A percentile compares a stretch with the other conserved stretches of the same genome.
Evolutionary conservation across 345 rosid genomes (phyloP).

Genomic region (Sisymbrium altissimum): DNA sequence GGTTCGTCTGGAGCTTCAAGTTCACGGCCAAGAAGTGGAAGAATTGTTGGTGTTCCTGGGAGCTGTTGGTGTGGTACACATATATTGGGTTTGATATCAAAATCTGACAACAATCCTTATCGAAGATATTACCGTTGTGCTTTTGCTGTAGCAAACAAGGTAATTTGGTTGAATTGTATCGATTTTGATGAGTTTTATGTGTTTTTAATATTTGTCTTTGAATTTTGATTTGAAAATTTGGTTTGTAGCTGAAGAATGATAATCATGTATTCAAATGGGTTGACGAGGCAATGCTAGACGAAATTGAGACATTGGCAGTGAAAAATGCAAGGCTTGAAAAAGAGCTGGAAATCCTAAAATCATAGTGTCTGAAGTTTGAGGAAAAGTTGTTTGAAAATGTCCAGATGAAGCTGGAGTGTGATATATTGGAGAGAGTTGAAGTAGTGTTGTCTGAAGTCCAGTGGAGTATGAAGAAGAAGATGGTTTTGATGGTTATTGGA

Average conservation of each 20-base stretch:
- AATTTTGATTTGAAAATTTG: neutral
- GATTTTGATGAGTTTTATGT: no score
- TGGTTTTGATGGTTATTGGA: neutral
- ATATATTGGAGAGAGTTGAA: neutral
- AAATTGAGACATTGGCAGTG: neutral
- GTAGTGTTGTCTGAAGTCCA: neutral
- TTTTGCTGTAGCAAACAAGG: no score
- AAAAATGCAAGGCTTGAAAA: neutral
- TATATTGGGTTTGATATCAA: no score
- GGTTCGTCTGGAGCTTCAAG: no score
- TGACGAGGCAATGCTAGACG: neutral
- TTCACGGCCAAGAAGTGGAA: no score
- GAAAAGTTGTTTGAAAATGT: neutral
- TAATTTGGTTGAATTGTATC: no score
- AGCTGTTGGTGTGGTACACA: no score
- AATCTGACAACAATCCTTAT: no score
- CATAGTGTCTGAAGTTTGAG: neutral
- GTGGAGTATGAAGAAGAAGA: neutral
- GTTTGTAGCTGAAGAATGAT: neutral
- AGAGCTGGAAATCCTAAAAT: neutral
- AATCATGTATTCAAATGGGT: neutral
- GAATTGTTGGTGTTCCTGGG: no score
- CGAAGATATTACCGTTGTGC: no score
- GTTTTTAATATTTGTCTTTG: no score
- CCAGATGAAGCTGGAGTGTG: neutral